These are phyloP conservation scores for Saccharomyces jurei DNA, from an alignment of 805 yeast genomes.

Conservation along the genomic window DNA sequence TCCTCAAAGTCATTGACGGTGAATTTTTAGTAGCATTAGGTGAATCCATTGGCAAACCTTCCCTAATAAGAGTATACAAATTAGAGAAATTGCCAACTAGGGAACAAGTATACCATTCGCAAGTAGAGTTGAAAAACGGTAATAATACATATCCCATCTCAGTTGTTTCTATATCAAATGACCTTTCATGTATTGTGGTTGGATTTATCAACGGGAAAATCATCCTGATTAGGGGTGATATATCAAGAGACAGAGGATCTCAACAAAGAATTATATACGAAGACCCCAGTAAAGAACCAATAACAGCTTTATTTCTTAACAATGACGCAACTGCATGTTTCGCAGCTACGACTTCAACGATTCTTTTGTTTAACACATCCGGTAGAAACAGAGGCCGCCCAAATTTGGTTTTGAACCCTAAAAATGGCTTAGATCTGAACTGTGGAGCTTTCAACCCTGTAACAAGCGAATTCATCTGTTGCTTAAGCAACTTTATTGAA, in stretches of 20 bases:
- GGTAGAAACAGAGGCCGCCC: conserved; percentile 72
- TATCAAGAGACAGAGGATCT: conserved; percentile 81
- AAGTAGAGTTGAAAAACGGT: conserved; percentile 59
- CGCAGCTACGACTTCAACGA: conserved; percentile 66
- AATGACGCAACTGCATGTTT: conserved; percentile 46
- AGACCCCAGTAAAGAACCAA: conserved; percentile 53
- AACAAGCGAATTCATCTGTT: conserved; percentile 52
- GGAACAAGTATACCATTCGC: conserved; percentile 44
- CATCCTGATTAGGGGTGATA: conserved; percentile 76
- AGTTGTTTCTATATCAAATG: conserved; percentile 18
- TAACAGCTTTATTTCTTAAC: conserved; percentile 64
- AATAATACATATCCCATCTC: conserved; percentile 67
- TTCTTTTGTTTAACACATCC: conserved; percentile 64
- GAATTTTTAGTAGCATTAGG: conserved; percentile 59
- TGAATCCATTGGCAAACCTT: conserved; percentile 64
- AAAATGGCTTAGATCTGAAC: conserved; percentile 38
- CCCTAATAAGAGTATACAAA: conserved; percentile 66
- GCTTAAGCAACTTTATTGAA: conserved; percentile 52
- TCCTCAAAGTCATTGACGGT: conserved; percentile 40
- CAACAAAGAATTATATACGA: conserved; percentile 76
- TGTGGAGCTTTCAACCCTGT: conserved; percentile 35
- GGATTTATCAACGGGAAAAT: conserved; percentile 57
- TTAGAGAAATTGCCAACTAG: conserved; percentile 39
- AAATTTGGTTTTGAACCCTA: conserved; percentile 37
- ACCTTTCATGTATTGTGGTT: conserved; percentile 21